phyloP scores from a whole-genome alignment of 176 grass and related monocot species.

The Lolium rigidum region DNA sequence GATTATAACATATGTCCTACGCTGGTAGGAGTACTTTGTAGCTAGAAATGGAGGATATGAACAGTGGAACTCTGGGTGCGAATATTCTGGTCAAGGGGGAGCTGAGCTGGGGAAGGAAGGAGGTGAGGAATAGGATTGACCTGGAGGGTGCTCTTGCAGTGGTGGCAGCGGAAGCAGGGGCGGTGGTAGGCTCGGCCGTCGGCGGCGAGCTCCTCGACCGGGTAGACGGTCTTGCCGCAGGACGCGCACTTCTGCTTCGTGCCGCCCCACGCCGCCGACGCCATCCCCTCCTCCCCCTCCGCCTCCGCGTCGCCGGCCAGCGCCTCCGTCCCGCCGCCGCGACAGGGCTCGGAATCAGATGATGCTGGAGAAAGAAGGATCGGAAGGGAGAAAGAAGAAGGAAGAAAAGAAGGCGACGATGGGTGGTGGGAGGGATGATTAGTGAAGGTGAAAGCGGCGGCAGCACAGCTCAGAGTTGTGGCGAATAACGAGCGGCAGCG shows the following conservation, averaged over 20 bases:
- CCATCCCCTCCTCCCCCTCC: slow-evolving; percentile 59
- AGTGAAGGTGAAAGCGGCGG: slow-evolving; percentile 43
- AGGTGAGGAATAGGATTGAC: slow-evolving; percentile 4
- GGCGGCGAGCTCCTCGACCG: slow-evolving; percentile 90
- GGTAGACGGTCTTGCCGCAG: slow-evolving; percentile 90
- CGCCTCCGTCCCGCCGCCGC: too few species aligned
- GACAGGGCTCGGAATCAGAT: too few species aligned
- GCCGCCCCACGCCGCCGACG: slow-evolving; percentile 70
- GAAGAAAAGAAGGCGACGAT: slow-evolving; percentile 18
- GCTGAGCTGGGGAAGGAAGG: background rate
- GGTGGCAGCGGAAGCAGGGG: slow-evolving; percentile 93
- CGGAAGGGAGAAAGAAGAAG: background rate
- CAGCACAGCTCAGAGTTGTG: slow-evolving; percentile 47
- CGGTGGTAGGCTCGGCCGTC: slow-evolving; percentile 92
- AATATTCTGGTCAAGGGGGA: background rate
- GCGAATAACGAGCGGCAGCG: slow-evolving; percentile 58
- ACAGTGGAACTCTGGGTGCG: background rate
- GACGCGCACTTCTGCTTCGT: slow-evolving; percentile 97
- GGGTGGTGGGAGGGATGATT: slow-evolving; percentile 38
- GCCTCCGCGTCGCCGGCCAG: slow-evolving; percentile 1
- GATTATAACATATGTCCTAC: background rate
- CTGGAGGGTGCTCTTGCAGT: slow-evolving; percentile 98
- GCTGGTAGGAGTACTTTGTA: too few species aligned
- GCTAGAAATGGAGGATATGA: too few species aligned
- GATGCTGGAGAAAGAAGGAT: background rate